phyloP scores from a whole-genome alignment of 208 protist species.

The Leishmania gerbilli region DNA sequence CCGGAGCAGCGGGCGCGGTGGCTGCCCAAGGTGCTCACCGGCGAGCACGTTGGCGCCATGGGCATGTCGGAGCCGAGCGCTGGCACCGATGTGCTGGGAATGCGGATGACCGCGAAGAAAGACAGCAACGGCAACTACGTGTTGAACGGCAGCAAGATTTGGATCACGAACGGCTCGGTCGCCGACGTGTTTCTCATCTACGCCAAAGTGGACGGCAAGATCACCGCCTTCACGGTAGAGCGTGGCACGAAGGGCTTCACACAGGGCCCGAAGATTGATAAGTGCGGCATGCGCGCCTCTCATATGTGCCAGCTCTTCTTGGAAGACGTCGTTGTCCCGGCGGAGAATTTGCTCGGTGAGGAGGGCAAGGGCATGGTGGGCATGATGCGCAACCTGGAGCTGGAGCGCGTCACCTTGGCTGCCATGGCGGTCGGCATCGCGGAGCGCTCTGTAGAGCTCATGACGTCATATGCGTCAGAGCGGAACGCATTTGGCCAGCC shows the following conservation, averaged over 20 bases:
- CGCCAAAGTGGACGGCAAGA: conserved; percentile 93
- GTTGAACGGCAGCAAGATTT: conserved; percentile 97
- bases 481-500: conserved; percentile 92
- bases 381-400: conserved; percentile 88
- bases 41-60: conserved; percentile 96
- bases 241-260: conserved; percentile 62
- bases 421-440: conserved; percentile 88
- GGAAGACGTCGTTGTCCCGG: conserved; percentile 61
- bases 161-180: conserved; percentile 97
- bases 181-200: conserved; percentile 97
- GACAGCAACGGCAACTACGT: conserved; percentile 76
- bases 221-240: conserved; percentile 73
- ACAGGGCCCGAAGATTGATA: conserved; percentile 72
- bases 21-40: conserved; percentile 91
- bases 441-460: conserved; percentile 72
- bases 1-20: conserved; percentile 91
- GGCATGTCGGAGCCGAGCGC: conserved; percentile 95
- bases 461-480: conserved; percentile 87
- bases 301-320: conserved; percentile 83
- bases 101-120: conserved; percentile 89
- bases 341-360: conserved; percentile 69
- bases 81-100: conserved; percentile 96
- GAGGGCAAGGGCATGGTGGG: conserved; percentile 63
- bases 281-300: conserved; percentile 83
- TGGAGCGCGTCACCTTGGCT: conserved; percentile 77